Conservation (phyloP, 768 basidiomycete genomes). For the Mycena olivaceomarginata region DNA sequence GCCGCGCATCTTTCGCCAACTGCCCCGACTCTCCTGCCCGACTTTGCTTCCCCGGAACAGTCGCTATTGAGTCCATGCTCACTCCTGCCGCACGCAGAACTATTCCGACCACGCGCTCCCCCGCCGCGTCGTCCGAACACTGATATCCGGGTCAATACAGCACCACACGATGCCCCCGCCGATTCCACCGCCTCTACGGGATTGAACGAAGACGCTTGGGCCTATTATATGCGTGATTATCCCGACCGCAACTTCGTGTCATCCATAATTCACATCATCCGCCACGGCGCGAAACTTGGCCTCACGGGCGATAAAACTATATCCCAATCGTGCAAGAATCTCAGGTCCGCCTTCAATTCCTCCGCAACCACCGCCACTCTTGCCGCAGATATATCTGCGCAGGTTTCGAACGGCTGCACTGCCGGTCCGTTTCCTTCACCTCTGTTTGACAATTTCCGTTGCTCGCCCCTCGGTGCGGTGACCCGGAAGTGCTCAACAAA, state of each 20-base stretch:
- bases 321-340: slow-evolving; percentile 43
- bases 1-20: background rate
- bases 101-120: slow-evolving; percentile 5
- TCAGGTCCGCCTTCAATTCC: slow-evolving; percentile 38
- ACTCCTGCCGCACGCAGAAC: slow-evolving; percentile 2
- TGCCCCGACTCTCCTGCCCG: background rate
- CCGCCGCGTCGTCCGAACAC: slow-evolving; percentile 39
- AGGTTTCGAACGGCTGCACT: slow-evolving; percentile 34
- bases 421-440: slow-evolving; percentile 44
- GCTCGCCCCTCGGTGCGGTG: slow-evolving; percentile 45
- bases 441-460: slow-evolving; percentile 44
- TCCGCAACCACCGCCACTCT: slow-evolving; percentile 25
- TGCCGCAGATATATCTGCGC: slow-evolving; percentile 29
- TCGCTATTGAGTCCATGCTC: no score
- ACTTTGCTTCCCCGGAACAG: background rate
- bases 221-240: slow-evolving; percentile 35
- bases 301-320: slow-evolving; percentile 25
- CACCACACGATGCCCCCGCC: background rate
- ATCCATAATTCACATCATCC: slow-evolving; percentile 31
- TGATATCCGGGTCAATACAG: slow-evolving; percentile 36
- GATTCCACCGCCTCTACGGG: slow-evolving; percentile 14
- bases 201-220: slow-evolving; percentile 35
- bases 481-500: slow-evolving; percentile 44
- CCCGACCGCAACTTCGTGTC: slow-evolving; percentile 40
- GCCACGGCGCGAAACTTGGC: slow-evolving; percentile 35